Percentiles rank a stretch among this genome's conserved stretches.
These are phyloP conservation scores for Ceratobasidium sp. DNA, from an alignment of 1,284 basidiomycete genomes.

Conservation along the genomic window DNA sequence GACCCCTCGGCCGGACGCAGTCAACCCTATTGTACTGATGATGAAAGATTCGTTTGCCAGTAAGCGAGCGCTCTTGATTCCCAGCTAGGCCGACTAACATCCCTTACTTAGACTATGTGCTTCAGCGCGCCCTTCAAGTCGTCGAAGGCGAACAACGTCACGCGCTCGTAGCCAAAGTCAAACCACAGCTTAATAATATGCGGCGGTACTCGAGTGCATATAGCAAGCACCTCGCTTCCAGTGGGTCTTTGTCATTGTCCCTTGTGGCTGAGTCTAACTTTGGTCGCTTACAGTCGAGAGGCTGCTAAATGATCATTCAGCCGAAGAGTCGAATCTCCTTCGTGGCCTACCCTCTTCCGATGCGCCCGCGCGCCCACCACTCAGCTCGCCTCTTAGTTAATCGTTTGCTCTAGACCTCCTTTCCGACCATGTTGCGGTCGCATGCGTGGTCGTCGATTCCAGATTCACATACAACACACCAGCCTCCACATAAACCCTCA, in stretches of 20 bases:
- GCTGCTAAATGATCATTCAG: constrained; percentile 33
- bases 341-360: constrained; percentile 33
- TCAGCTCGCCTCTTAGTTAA: constrained; percentile 47
- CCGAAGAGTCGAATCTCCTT: constrained; percentile 32
- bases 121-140: constrained; percentile 78
- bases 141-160: constrained; percentile 78
- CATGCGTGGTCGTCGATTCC: constrained; percentile 25
- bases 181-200: constrained; percentile 74
- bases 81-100: constrained; percentile 29
- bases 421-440: constrained; percentile 23
- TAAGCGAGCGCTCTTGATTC: constrained; percentile 56
- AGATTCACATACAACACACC: constrained; percentile 7
- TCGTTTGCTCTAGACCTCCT: constrained; percentile 41
- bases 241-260: constrained; percentile 58
- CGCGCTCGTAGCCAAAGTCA: constrained; percentile 67
- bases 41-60: constrained; percentile 93
- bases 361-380: constrained; percentile 21
- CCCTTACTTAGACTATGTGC: constrained; percentile 72
- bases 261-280: neutral
- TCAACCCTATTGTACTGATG: constrained; percentile 76
- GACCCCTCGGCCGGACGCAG: constrained; percentile 67
- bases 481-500: constrained; percentile 34
- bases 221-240: constrained; percentile 81
- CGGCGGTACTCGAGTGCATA: constrained; percentile 75
- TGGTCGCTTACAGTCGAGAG: constrained; percentile 38